Evolutionary conservation across 345 rosid species (phyloP).

Genomic region (Aquilaria yunnanensis): DNA sequence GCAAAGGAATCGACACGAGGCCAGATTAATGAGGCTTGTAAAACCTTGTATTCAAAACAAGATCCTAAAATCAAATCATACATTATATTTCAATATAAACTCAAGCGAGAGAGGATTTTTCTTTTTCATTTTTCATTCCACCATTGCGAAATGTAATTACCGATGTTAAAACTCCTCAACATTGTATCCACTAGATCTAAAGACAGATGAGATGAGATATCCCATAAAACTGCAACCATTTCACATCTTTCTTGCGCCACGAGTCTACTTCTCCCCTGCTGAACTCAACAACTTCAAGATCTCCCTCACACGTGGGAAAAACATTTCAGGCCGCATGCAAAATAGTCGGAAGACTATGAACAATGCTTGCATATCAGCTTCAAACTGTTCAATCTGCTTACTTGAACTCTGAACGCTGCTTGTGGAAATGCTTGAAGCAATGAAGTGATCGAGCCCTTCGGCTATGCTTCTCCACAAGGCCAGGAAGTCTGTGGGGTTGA

Average conservation of each 20-base stretch:
- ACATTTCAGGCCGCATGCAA: slow-evolving; percentile 66
- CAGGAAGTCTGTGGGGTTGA: slow-evolving; percentile 60
- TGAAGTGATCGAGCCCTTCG: slow-evolving; percentile 65
- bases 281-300: slow-evolving; percentile 47
- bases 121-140: too few species aligned
- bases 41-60: too few species aligned
- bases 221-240: slow-evolving; percentile 28
- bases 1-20: too few species aligned
- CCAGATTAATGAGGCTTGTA: too few species aligned
- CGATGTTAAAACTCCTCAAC: slow-evolving; percentile 33
- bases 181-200: slow-evolving; percentile 36
- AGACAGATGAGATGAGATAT: slow-evolving; percentile 31
- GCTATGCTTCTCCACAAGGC: slow-evolving; percentile 78
- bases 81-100: too few species aligned
- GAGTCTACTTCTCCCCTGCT: slow-evolving; percentile 30
- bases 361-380: slow-evolving; percentile 43
- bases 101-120: too few species aligned
- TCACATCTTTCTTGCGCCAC: slow-evolving; percentile 21
- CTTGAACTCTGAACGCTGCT: slow-evolving; percentile 22
- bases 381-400: slow-evolving; percentile 28
- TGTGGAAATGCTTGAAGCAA: slow-evolving; percentile 33
- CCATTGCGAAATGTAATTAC: too few species aligned
- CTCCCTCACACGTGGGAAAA: slow-evolving; percentile 65
- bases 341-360: slow-evolving; percentile 46
- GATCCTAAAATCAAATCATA: too few species aligned